Conservation (phyloP, 352 stramenopile genomes). For the Globisporangium heterothallicum region DNA sequence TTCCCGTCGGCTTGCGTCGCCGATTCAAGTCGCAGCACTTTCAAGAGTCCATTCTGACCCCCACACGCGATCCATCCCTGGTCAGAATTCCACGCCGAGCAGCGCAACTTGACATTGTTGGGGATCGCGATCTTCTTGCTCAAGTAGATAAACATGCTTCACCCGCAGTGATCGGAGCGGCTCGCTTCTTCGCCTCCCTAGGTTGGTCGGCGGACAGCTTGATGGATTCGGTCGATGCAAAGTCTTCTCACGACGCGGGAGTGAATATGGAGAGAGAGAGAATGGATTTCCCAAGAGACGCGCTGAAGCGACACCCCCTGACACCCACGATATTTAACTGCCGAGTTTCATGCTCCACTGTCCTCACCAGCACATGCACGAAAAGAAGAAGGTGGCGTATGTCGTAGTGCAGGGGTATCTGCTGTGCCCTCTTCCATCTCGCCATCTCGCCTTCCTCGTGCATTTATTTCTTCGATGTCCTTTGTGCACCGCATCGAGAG, state of each 20-base stretch:
- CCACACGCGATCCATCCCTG: conserved; percentile 94
- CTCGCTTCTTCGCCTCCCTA: too few species aligned
- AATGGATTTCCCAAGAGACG: neutral
- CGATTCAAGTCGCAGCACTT: conserved; percentile 90
- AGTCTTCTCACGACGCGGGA: too few species aligned
- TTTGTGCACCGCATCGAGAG: too few species aligned
- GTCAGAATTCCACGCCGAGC: conserved; percentile 89
- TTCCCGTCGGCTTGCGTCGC: conserved; percentile 60
- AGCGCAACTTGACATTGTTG: conserved; percentile 90
- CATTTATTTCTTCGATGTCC: neutral
- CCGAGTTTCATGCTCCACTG: too few species aligned
- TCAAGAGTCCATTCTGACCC: conserved; percentile 90
- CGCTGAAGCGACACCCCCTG: neutral
- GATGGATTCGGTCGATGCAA: too few species aligned
- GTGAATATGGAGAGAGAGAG: neutral
- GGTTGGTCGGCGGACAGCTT: too few species aligned
- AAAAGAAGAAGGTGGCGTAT: too few species aligned
- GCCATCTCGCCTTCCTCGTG: neutral
- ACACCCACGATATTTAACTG: too few species aligned
- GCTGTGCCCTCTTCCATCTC: neutral
- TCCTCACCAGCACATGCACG: too few species aligned
- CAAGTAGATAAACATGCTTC: conserved; percentile 96
- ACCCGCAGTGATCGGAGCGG: too few species aligned
- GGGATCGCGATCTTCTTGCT: conserved; percentile 95
- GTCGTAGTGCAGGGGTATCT: too few species aligned